Base-by-base conservation (phyloP, 345 rosid genomes). In the Erucastrum elatum region DNA sequence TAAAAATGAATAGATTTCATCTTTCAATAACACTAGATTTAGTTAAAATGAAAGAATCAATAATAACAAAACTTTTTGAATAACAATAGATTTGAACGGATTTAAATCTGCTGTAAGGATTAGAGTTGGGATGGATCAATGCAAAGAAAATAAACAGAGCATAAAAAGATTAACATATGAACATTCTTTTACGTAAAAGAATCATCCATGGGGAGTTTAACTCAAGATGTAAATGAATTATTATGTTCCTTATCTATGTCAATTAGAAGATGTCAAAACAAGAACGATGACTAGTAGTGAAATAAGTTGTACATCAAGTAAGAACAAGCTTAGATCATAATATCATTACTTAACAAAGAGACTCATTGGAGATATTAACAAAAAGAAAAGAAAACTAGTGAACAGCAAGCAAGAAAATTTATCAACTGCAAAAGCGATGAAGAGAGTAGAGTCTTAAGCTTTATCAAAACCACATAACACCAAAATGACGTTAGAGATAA, bases 21-120 rank as follows among this genome's bases (percentile, higher is more conserved):
- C n/a, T n/a, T n/a, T n/a, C n/a, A n/a, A n/a, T n/a, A n/a, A n/a
- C n/a, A n/a, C n/a, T n/a, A n/a, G n/a, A n/a, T n/a, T n/a, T n/a
- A n/a, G n/a, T n/a, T n/a, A n/a, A n/a, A n/a, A n/a, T n/a, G n/a
- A n/a, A n/a, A n/a, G n/a, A n/a, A n/a, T n/a, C n/a, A n/a, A n/a
- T n/a, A n/a, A n/a, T n/a, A n/a, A n/a, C n/a, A n/a, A n/a, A n/a
- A n/a, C n/a, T n/a, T n/a, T n/a, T n/a, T n/a, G n/a, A n/a, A n/a
- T n/a, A n/a, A n/a, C n/a, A n/a, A n/a, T n/a, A n/a, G n/a, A n/a
- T n/a, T n/a, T n/a, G n/a, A n/a, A n/a, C n/a, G n/a, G n/a, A n/a
- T n/a, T 71, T 9, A 77, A 39, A 39, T 77, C 3, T 55, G 76
- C 51, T 64, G 27, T 27, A 71, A 70, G 66, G 76, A 65, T 35